phyloP scores from a whole-genome alignment of 2,329 filamentous ascomycete genomes.

The Talaromyces sp. region DNA sequence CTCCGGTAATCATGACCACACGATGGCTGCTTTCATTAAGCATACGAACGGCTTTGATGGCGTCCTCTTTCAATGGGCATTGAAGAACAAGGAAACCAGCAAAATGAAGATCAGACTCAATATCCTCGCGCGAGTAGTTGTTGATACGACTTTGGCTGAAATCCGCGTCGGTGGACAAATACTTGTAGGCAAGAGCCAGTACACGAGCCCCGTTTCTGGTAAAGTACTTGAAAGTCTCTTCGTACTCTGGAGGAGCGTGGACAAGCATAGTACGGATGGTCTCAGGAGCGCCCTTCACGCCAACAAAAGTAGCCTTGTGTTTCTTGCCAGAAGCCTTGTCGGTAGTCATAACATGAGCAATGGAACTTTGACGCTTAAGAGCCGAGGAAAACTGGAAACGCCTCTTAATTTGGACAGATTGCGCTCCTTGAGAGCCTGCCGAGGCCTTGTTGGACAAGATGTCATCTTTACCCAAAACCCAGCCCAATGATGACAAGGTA shows the following conservation, averaged over 20 bases:
- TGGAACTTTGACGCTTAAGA: constrained; percentile 90
- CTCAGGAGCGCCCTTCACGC: constrained; percentile 94
- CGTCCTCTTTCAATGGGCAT: constrained; percentile 93
- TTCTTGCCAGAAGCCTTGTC: constrained; percentile 70
- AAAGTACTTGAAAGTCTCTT: constrained; percentile 98
- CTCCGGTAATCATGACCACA: constrained; percentile 98
- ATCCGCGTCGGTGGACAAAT: constrained; percentile 74
- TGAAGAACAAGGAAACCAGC: constrained; percentile 94
- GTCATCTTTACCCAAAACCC: constrained; percentile 88
- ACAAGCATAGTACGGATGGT: constrained; percentile 93
- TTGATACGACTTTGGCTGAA: constrained; percentile 82
- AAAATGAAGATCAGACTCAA: constrained; percentile 79
- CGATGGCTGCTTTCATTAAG: constrained; percentile 98
- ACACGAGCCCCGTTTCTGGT: constrained; percentile 93
- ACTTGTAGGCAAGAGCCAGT: constrained; percentile 88
- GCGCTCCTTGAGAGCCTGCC: constrained; percentile 45
- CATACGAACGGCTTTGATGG: constrained; percentile 89
- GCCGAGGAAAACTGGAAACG: constrained; percentile 98
- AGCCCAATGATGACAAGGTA: constrained; percentile 80
- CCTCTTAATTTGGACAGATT: constrained; percentile 88
- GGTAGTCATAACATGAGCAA: constrained; percentile 72
- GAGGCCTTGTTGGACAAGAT: constrained; percentile 63
- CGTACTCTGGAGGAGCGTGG: constrained; percentile 76
- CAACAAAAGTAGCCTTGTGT: constrained; percentile 80
- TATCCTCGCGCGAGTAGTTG: constrained; percentile 85